Percentiles rank a stretch among this genome's conserved stretches.
phyloP scores from a whole-genome alignment of 2,329 filamentous ascomycete genomes.

The Chaetomium sp. region DNA sequence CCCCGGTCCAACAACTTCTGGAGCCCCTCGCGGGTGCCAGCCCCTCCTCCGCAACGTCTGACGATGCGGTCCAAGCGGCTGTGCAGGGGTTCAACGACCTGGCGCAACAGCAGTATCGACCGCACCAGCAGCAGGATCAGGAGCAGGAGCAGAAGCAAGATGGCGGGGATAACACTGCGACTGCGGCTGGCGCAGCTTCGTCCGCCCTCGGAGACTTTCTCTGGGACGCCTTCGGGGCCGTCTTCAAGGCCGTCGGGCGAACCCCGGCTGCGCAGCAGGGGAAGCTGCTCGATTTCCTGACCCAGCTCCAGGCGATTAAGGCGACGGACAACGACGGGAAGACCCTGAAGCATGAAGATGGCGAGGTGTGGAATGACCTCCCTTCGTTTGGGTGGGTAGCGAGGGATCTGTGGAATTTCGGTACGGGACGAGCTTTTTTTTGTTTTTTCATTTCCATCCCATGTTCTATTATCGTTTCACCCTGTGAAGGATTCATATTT shows the following conservation, averaged over 20 bases:
- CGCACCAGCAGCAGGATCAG: too few relatives aligned
- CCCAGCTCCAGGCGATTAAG: constrained; percentile 15
- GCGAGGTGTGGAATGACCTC: constrained; percentile 26
- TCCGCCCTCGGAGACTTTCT: constrained; percentile 16
- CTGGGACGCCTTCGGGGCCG: constrained; percentile 19
- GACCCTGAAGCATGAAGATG: constrained; percentile 16
- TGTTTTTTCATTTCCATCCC: not conserved
- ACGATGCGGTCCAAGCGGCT: not conserved
- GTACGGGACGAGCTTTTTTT: constrained; percentile 14
- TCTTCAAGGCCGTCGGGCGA: constrained; percentile 22
- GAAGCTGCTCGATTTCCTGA: constrained; percentile 22
- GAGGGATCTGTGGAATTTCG: constrained; percentile 26
- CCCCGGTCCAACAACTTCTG: not conserved
- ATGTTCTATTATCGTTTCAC: too few relatives aligned
- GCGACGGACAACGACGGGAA: constrained; percentile 17
- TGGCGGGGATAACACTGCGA: too few relatives aligned
- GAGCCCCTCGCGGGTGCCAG: not conserved
- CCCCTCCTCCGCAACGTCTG: not conserved
- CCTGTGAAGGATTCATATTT: too few relatives aligned
- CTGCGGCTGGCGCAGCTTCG: not conserved
- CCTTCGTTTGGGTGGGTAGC: constrained; percentile 25
- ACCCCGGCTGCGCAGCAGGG: constrained; percentile 21
- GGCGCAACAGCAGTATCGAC: not conserved
- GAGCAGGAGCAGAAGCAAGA: too few relatives aligned
- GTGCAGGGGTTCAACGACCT: constrained; percentile 13